Base-by-base conservation (phyloP, 768 basidiomycete genomes). In the Trametes elegans region DNA sequence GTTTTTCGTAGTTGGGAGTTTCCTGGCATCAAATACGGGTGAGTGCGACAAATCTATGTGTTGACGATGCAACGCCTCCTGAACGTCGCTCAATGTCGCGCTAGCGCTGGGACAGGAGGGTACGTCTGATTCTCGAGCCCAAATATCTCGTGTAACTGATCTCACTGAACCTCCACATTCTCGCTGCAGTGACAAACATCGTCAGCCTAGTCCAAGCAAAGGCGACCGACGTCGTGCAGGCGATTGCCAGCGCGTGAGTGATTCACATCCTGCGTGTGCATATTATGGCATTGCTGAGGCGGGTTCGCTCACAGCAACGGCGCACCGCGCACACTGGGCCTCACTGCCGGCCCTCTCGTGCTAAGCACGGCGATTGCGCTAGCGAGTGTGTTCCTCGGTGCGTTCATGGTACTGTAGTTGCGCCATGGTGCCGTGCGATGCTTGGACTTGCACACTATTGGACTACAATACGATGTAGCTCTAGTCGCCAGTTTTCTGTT, bases 331-430 rank as follows among this genome's bases (percentile, higher is more conserved):
- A 27, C n/a, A 7, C 53, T 18, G 5, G 40, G 31, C n/a, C 14
- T 35, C n/a, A 31, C 40, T 7, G 9, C n/a, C 18, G 28, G 38
- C 5, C 23, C 43, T 7, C 28, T 51, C 29, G 36, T 36, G 11
- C 31, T 44, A 16, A 44, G 55, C 24, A 27, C 31, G 5, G 42
- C 43, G 5, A 39, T 44, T 3, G 44, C 45, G n/a, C 27, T 57
- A 11, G 55, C 48, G 21, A 50, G 55, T 19, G 43, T 50, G 35
- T 49, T 56, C 27, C 36, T 57, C 16, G 49, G 55, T 7, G 55
- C 49, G 21, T 57, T 40, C 19, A 49, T 38, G 14, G 43, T 32
- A 28, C 23, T 57, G 11, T 57, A 51, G 49, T 3, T 23, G 14
- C 21, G 7, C 14, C 29, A 5, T 5, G 7, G 11, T 16, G 28